Conservation (phyloP, 176 grass and related monocot genomes). For the Lolium perenne region DNA sequence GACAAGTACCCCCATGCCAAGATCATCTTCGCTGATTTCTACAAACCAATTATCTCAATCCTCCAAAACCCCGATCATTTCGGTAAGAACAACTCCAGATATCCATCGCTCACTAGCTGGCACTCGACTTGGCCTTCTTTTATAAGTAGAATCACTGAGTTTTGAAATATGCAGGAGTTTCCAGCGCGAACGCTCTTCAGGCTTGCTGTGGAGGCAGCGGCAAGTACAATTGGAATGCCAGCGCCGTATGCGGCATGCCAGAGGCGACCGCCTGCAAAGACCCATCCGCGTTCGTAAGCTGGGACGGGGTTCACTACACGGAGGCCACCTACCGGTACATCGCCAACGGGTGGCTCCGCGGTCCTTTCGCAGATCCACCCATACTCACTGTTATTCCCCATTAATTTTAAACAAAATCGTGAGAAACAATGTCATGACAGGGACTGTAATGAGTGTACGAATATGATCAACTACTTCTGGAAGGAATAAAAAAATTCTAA, state of each 20-base stretch:
- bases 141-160: neutral
- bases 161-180: neutral
- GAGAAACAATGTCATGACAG: too few relatives aligned
- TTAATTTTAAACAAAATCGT: neutral
- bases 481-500: too few relatives aligned
- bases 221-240: slow-evolving; percentile 33
- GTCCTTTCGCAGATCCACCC: slow-evolving; percentile 21
- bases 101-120: neutral
- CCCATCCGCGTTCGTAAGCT: neutral
- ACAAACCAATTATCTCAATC: neutral
- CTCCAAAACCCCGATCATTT: neutral
- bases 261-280: neutral
- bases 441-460: too few relatives aligned
- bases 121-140: neutral
- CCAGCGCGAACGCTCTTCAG: accelerated
- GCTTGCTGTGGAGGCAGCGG: slow-evolving; percentile 35
- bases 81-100: neutral
- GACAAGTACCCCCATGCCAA: neutral
- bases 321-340: slow-evolving; percentile 23
- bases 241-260: slow-evolving; percentile 17
- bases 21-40: slow-evolving; percentile 46
- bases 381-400: neutral
- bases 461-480: neutral
- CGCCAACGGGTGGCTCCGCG: slow-evolving; percentile 23
- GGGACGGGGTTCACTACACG: slow-evolving; percentile 48